Percentiles rank a stretch among this genome's conserved stretches.
Evolutionary conservation across 2,329 filamentous ascomycete species (phyloP).

Genomic region (Fusarium miscanthi): DNA sequence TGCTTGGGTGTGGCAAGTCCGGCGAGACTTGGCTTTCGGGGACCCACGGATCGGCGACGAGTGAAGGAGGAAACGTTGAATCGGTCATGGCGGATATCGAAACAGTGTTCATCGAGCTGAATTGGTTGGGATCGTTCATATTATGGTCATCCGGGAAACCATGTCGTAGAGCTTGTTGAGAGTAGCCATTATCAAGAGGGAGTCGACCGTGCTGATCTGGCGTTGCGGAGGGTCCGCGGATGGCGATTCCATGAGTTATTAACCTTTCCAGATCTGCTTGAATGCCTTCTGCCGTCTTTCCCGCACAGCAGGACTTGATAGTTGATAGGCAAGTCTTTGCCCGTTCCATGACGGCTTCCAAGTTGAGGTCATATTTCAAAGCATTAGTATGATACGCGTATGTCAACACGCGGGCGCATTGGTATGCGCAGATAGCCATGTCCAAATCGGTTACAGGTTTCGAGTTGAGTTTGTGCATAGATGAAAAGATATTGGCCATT

Average conservation of each 20-base stretch:
- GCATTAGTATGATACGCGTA: conserved; percentile 61
- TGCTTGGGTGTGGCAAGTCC: conserved; percentile 35
- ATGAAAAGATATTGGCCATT: conserved; percentile 66
- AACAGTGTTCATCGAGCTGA: conserved; percentile 27
- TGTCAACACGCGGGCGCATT: conserved; percentile 64
- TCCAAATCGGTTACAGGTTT: conserved; percentile 66
- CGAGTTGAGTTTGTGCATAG: conserved; percentile 62
- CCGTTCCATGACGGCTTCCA: conserved; percentile 61
- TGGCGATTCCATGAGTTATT: conserved; percentile 57
- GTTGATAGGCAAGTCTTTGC: conserved; percentile 63
- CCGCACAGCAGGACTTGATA: conserved; percentile 62
- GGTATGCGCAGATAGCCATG: conserved; percentile 65
- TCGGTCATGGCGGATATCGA: conserved; percentile 42
- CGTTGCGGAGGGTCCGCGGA: conserved; percentile 37
- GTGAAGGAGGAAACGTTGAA: conserved; percentile 48
- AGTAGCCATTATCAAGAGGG: conserved; percentile 37
- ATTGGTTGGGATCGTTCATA: conserved; percentile 38
- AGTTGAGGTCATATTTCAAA: conserved; percentile 56
- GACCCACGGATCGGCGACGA: conserved; percentile 47
- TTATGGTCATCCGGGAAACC: conserved; percentile 46
- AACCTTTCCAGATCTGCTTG: conserved; percentile 63
- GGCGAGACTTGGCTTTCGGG: conserved; percentile 46
- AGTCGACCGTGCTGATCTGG: conserved; percentile 33
- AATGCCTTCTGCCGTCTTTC: conserved; percentile 61
- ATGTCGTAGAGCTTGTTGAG: conserved; percentile 38